Base-by-base conservation (phyloP, 2,329 filamentous ascomycete genomes). In the Pyrenophora seminiperda region DNA sequence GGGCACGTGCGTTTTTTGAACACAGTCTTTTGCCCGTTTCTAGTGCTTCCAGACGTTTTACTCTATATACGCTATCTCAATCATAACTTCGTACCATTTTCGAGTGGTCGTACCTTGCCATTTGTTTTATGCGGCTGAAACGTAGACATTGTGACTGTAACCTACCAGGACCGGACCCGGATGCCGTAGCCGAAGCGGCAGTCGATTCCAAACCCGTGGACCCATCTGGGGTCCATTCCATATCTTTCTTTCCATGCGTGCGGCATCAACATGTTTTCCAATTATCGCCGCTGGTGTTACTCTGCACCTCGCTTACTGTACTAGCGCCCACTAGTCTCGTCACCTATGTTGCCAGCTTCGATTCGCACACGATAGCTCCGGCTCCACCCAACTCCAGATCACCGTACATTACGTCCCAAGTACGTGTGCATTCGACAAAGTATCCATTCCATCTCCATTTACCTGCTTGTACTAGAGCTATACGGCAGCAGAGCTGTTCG, bases 321-420 rank as follows among this genome's bases (percentile, higher is more conserved):
- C 39, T 61, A 61, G 58, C 47, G 58, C 58, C 48, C 58, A 58
- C 58, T 61, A 59, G 58, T 54, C 46, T 40, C 41, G 38, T 48
- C 44, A 51, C 22, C 52, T 51, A 56, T 58, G 40, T 50, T 42
- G 41, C 54, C 52, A 56, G 56, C 38, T 50, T 55, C 54, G 40
- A 58, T 50, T 44, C 37, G 53, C 50, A 56, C 54, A 52, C 47
- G 44, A 48, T 37, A 31, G 42, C 22, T 50, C 22, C 39, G 48
- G 50, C 55, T 53, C 47, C 50, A 50, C 53, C 49, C 50, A 22
- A 46, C 50, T 48, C 29, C 29, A 40, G 29, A 34, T 51, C 52
- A 54, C 39, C 37, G 41, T 41, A 34, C 42, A 53, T 45, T 41
- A 40, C 44, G 46, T 24, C 20, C 41, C 27, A 52, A 41, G 51